Evolutionary conservation across 2,329 filamentous ascomycete genomes (phyloP).

Genomic region (Colletotrichum falcatum): DNA sequence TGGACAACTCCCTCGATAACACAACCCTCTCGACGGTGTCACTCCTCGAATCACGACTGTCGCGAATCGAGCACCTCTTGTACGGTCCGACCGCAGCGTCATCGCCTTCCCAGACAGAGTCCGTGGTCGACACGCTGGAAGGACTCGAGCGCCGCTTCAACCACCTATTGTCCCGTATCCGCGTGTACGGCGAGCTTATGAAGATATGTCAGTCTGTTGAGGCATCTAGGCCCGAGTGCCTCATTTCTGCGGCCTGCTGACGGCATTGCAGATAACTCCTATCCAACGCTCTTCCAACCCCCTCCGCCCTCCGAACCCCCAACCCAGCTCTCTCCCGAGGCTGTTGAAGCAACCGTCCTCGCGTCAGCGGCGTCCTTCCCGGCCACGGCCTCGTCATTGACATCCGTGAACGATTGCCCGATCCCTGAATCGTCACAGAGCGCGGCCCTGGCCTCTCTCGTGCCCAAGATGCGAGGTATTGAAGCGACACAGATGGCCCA

Average conservation of each 20-base stretch:
- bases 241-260: background rate
- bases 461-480: conserved; percentile 71
- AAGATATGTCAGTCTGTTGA: conserved; percentile 64
- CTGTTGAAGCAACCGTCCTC: conserved; percentile 67
- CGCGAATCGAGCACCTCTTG: conserved; percentile 70
- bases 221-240: background rate
- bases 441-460: conserved; percentile 67
- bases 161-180: conserved; percentile 61
- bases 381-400: conserved; percentile 67
- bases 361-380: conserved; percentile 68
- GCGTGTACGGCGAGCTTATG: conserved; percentile 70
- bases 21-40: conserved; percentile 67
- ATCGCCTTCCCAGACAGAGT: conserved; percentile 51
- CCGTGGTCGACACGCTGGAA: conserved; percentile 59
- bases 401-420: conserved; percentile 66
- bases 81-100: conserved; percentile 58
- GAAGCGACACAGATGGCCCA: conserved; percentile 73
- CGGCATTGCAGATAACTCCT: conserved; percentile 58
- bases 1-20: conserved; percentile 59
- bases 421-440: conserved; percentile 67
- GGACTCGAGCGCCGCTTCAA: conserved; percentile 67
- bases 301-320: conserved; percentile 60
- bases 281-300: conserved; percentile 67
- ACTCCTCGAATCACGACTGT: conserved; percentile 69
- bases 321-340: conserved; percentile 62